Base-by-base conservation (phyloP, 2,329 filamentous ascomycete genomes). In the Calcarisporium arbuscula region DNA sequence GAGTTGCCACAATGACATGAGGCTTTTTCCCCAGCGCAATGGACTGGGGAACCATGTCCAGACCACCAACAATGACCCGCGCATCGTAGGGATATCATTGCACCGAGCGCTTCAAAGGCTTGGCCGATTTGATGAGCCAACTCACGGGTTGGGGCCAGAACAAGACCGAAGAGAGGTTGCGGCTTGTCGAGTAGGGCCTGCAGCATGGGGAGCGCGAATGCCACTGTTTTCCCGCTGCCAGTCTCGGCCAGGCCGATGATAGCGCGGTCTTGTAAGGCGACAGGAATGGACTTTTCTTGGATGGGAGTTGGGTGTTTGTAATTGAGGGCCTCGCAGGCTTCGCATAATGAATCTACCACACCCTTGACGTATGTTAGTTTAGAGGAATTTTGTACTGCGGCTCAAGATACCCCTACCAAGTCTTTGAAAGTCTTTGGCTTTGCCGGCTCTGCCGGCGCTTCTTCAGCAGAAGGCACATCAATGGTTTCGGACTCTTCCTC, bases 1-100 rank as follows among this genome's bases (percentile, higher is more conserved):
- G 90, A 0, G 90, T 95, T 1, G 90, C 90, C 25, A 96, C 89
- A 16, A 96, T 70, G 17, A 98, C 81, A 52, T 98, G 92, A 7
- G 92, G 92, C 50, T 90, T 90, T 71, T 95, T 95, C n/a, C 85
- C 87, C 1, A 98, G 74, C 0, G 89, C 84, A 44, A 98, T 94
- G 2, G 84, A 64, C 57, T 98, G 92, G 0, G 85, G 76, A 1
- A 95, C 85, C 86, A 95, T 95, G 46, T 96, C 90, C 70, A 96
- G 80, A 28, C 92, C 92, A 50, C 92, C 92, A 2, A 96, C 85
- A 28, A 98, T 79, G 12, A 90, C 81, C n/a, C 6, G 85, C 82
- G 51, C 80, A 87, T 51, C 87, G 79, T 23, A 96, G 82, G n/a
- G 80, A 83, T 47, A 98, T 95, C 19, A 88, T 69, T 8, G 85